Base-by-base conservation (phyloP, 2,329 filamentous ascomycete species). In the Didymella pomorum region DNA sequence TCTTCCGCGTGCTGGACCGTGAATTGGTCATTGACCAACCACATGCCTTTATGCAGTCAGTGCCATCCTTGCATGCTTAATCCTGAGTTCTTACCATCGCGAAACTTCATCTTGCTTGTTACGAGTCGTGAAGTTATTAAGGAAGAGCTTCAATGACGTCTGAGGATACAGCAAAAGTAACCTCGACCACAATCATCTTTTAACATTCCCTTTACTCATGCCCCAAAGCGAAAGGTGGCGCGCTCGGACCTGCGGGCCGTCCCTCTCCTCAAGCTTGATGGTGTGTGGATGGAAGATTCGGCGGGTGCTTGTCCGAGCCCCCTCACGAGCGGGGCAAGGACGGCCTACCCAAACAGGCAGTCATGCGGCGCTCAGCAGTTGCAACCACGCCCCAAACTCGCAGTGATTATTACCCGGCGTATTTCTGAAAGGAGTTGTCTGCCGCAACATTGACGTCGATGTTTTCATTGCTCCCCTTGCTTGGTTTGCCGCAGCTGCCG, bases 1-100 rank as follows among this genome's bases (percentile, higher is more conserved):
- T 89, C 86, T 74, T 89, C 87, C 31, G 87, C 88, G 65, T 89
- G 89, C 69, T 89, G 85, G 25, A 87, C 81, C 48, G 81, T 79
- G 71, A 87, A 82, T 60, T 82, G 84, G 73, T 87, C 83, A 56
- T 84, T 86, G 41, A 83, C 81, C 47, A 89, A 79, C 88, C 88
- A 90, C 87, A 89, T 87, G 64, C 79, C 80, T 81, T 44, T 16
- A 28, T 10, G 2, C 10, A 7, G 43, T 71, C 41, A 68, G 58
- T 54, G 20, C 51, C 26, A 48, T 43, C 43, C 9, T 49, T 26
- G 23, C 7, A 1, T 14, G n/a, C 23, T 25, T 3, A 26, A 41
- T 14, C 16, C 42, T 52, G n/a, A 21, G 35, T 45, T 35, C 72
- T 52, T 63, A 77, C 84, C 84, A 82, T 87, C 84, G 63, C 84